phyloP scores from a whole-genome alignment of 805 yeast species.

The Kodamaea leandrae region DNA sequence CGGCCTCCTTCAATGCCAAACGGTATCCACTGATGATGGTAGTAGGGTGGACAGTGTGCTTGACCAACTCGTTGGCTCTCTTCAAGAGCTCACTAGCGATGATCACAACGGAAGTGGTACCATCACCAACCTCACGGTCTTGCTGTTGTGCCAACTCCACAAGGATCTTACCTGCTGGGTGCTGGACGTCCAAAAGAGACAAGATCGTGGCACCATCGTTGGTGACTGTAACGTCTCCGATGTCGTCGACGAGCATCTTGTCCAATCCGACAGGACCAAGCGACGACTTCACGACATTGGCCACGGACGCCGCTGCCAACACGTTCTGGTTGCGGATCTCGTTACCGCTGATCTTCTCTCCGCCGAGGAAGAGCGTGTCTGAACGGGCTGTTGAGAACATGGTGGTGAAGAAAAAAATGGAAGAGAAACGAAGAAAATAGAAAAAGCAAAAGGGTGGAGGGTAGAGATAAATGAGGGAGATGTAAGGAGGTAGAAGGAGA shows the following conservation, averaged over 20 bases:
- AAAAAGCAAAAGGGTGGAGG: background rate
- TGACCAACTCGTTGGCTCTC: conserved; percentile 90
- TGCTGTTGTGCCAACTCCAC: conserved; percentile 98
- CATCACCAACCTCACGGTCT: conserved; percentile 98
- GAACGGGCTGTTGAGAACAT: conserved; percentile 81
- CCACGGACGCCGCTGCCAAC: conserved; percentile 84
- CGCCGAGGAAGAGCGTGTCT: conserved; percentile 92
- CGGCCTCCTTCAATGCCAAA: conserved; percentile 88
- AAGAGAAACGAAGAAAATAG: background rate
- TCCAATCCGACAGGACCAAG: conserved; percentile 98
- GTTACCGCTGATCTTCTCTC: conserved; percentile 93
- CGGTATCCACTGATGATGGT: conserved; percentile 96
- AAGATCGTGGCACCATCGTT: conserved; percentile 98
- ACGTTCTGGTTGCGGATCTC: conserved; percentile 96
- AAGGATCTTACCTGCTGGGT: conserved; percentile 96
- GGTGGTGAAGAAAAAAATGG: conserved; percentile 9
- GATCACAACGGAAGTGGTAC: conserved; percentile 96
- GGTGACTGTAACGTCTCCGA: conserved; percentile 97
- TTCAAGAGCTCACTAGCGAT: conserved; percentile 90
- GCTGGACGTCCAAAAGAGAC: conserved; percentile 89
- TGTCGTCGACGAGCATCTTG: conserved; percentile 97
- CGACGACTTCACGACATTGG: conserved; percentile 85
- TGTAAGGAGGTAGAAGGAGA: background rate
- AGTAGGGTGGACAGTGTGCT: conserved; percentile 94
- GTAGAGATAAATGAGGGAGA: background rate